A percentile compares a stretch with the other conserved stretches of the same genome.
These are phyloP conservation scores for Yamadazyma tumulicola DNA, from an alignment of 805 yeast species.

Conservation along the genomic window DNA sequence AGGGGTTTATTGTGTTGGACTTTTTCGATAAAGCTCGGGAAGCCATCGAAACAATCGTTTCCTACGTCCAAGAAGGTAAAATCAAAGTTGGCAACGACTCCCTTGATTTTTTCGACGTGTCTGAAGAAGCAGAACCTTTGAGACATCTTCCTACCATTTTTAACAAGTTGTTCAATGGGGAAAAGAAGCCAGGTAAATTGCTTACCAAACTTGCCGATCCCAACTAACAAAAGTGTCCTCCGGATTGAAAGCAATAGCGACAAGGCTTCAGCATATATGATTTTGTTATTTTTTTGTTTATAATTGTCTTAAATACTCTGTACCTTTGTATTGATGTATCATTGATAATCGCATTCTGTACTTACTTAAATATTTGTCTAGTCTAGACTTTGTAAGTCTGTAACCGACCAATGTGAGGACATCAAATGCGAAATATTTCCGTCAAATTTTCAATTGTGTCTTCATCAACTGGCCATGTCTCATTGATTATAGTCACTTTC, in stretches of 20 bases:
- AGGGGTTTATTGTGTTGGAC: constrained; percentile 22
- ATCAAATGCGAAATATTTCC: no score
- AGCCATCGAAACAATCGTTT: constrained; percentile 12
- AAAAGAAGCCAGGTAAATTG: constrained; percentile 48
- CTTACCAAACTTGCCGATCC: constrained; percentile 39
- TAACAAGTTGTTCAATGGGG: constrained; percentile 43
- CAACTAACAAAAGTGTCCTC: constrained; percentile 5
- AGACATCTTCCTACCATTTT: constrained; percentile 44
- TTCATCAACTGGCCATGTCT: no score
- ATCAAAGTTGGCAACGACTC: constrained; percentile 14
- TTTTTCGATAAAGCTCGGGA: constrained; percentile 10
- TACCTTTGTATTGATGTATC: no score
- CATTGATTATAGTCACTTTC: no score
- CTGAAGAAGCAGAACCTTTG: constrained; percentile 31
- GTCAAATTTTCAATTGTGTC: no score
- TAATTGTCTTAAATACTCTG: no score
- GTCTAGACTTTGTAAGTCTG: no score
- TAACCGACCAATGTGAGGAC: no score
- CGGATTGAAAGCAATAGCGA: background rate
- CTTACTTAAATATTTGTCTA: no score
- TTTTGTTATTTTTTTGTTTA: no score
- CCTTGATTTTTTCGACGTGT: constrained; percentile 21
- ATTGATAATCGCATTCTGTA: no score
- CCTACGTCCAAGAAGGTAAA: constrained; percentile 16
- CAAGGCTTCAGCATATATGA: constrained; percentile 9